phyloP scores from a whole-genome alignment of 495 filamentous ascomycete genomes.

The Podospora pseudocomata region DNA sequence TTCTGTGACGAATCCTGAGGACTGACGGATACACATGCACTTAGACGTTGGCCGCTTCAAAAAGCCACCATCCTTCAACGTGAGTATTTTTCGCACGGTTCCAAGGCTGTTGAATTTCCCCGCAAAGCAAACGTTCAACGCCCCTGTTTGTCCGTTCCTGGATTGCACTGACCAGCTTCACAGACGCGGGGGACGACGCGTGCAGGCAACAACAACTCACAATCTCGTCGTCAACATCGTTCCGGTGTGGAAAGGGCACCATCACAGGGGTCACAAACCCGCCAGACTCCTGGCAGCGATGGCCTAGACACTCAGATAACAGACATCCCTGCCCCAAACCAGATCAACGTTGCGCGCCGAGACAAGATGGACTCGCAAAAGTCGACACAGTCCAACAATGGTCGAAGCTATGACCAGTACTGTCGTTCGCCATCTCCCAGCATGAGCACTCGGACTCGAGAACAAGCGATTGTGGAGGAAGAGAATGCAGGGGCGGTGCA shows the following conservation, averaged over 20 bases:
- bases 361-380: slow-evolving; percentile 33
- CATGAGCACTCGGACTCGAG: background rate
- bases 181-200: slow-evolving; percentile 25
- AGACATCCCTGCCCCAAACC: slow-evolving; percentile 5
- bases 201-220: slow-evolving; percentile 9
- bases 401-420: slow-evolving; percentile 42
- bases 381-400: slow-evolving; percentile 44
- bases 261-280: background rate
- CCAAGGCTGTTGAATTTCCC: background rate
- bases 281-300: background rate
- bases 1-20: background rate
- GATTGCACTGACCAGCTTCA: slow-evolving; percentile 28
- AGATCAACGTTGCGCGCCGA: slow-evolving; percentile 5
- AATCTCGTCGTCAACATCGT: slow-evolving; percentile 1
- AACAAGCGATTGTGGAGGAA: slow-evolving; percentile 24
- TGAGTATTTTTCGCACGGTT: slow-evolving; percentile 16
- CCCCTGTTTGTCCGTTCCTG: slow-evolving; percentile 14
- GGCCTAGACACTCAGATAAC: background rate
- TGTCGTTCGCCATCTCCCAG: slow-evolving; percentile 14
- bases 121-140: slow-evolving; percentile 12
- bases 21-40: background rate
- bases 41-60: background rate
- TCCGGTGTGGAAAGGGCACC: background rate
- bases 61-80: background rate
- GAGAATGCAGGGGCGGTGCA: slow-evolving; percentile 39